Evolutionary conservation across 495 filamentous ascomycete species (phyloP).

Genomic region (Tirmania nivea): DNA sequence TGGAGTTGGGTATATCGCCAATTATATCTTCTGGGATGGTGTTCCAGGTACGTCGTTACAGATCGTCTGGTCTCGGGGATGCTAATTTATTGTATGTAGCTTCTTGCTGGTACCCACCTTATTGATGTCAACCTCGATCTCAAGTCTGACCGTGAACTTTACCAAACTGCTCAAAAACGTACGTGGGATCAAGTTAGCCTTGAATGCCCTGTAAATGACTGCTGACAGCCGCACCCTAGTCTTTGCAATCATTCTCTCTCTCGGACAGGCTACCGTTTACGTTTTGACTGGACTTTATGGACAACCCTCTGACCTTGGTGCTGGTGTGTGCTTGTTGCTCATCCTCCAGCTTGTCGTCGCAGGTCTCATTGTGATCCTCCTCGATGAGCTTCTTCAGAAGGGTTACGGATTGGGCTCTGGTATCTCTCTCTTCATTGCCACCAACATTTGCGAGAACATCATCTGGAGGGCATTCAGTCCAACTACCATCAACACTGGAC

Average conservation of each 20-base stretch:
- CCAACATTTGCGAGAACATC: conserved; percentile 99
- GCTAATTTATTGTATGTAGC: conserved; percentile 22
- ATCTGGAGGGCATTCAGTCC: conserved; percentile 99
- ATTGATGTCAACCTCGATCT: conserved; percentile 99
- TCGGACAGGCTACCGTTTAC: conserved; percentile 89
- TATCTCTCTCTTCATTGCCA: conserved; percentile 98
- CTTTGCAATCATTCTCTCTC: conserved; percentile 91
- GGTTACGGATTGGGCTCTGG: conserved; percentile 95
- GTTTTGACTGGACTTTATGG: conserved; percentile 97
- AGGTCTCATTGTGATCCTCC: conserved; percentile 93
- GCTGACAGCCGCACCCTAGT: conserved; percentile 22
- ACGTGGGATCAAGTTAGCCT: neutral
- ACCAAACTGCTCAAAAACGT: conserved; percentile 96
- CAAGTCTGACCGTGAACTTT: conserved; percentile 96
- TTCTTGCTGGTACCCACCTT: conserved; percentile 95
- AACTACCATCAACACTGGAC: conserved; percentile 97
- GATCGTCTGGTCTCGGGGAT: conserved; percentile 2
- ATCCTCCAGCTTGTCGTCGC: conserved; percentile 93
- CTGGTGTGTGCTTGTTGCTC: conserved; percentile 90
- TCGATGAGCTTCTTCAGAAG: conserved; percentile 98
- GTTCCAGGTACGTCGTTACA: conserved; percentile 44
- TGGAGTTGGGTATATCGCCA: conserved; percentile 97
- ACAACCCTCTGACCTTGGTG: conserved; percentile 82
- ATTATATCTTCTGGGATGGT: conserved; percentile 99
- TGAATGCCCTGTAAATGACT: neutral